Conservation (phyloP, 441 rosid species). For the Dalechampia spathulata region DNA sequence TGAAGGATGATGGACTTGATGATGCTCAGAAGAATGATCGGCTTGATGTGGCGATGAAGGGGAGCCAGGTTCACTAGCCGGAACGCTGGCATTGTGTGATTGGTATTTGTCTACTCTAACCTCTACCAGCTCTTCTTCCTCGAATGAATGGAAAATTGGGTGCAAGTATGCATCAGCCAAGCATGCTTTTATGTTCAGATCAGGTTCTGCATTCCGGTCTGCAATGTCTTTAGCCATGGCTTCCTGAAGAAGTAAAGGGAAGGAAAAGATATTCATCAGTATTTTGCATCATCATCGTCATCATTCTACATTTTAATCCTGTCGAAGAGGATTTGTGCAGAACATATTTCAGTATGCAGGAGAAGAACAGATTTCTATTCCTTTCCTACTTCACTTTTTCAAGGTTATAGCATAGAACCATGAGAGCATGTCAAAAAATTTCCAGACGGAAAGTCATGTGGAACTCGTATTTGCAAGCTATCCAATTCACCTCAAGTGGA, state of each 20-base stretch:
- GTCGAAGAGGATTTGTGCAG: no score
- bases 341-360: no score
- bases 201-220: slow-evolving; percentile 53
- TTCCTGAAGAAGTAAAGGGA: slow-evolving; percentile 41
- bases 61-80: slow-evolving; percentile 37
- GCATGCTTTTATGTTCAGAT: slow-evolving; percentile 53
- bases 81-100: slow-evolving; percentile 24
- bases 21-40: slow-evolving; percentile 18
- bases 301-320: no score
- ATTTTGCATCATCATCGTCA: no score
- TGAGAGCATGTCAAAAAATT: no score
- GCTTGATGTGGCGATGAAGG: slow-evolving; percentile 44
- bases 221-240: slow-evolving; percentile 78
- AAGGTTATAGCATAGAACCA: no score
- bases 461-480: neutral
- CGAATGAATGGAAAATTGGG: slow-evolving; percentile 80
- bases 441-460: no score
- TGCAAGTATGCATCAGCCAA: slow-evolving; percentile 88
- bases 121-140: slow-evolving; percentile 46
- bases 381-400: no score
- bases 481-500: slow-evolving; percentile 67
- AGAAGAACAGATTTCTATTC: no score
- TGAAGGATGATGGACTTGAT: slow-evolving; percentile 26
- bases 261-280: no score
- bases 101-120: slow-evolving; percentile 47